Conservation (phyloP, 106 monocot species). For the Dendrobium catenatum region DNA sequence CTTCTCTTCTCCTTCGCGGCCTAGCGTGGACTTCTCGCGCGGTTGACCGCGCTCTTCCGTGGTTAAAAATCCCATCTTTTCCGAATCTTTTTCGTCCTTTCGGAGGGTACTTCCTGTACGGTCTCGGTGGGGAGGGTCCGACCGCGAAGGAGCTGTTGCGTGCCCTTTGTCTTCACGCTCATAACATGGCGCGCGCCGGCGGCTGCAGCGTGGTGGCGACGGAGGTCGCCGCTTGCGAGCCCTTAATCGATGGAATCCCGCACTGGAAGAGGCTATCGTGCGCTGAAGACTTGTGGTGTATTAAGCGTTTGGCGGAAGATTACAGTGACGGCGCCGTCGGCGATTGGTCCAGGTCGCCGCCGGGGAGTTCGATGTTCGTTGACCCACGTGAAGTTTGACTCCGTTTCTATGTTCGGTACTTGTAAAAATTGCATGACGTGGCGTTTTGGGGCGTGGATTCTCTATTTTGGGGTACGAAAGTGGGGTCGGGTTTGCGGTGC, state of each 20-base stretch:
- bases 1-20: constrained; percentile 16
- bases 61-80: constrained; percentile 52
- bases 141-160: constrained; percentile 12
- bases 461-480: not conserved
- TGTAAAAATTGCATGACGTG: not conserved
- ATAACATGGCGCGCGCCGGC: constrained; percentile 51
- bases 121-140: constrained; percentile 36
- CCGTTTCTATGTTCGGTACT: not conserved
- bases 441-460: not conserved
- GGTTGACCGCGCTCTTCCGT: constrained; percentile 39
- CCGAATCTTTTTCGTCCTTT: constrained; percentile 58
- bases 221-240: constrained; percentile 51
- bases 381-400: constrained; percentile 49
- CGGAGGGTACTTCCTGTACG: constrained; percentile 54
- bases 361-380: constrained; percentile 34
- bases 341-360: constrained; percentile 48
- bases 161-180: constrained; percentile 30
- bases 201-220: constrained; percentile 37
- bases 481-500: constrained; percentile 4
- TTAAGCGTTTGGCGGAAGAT: constrained; percentile 39
- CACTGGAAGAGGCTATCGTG: constrained; percentile 50
- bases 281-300: constrained; percentile 63
- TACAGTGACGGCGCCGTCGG: constrained; percentile 30
- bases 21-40: constrained; percentile 28
- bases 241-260: constrained; percentile 39